A percentile compares a stretch with the other conserved stretches of the same genome.
These are phyloP conservation scores for Candida caryicola DNA, from an alignment of 805 yeast species.

Conservation along the genomic window DNA sequence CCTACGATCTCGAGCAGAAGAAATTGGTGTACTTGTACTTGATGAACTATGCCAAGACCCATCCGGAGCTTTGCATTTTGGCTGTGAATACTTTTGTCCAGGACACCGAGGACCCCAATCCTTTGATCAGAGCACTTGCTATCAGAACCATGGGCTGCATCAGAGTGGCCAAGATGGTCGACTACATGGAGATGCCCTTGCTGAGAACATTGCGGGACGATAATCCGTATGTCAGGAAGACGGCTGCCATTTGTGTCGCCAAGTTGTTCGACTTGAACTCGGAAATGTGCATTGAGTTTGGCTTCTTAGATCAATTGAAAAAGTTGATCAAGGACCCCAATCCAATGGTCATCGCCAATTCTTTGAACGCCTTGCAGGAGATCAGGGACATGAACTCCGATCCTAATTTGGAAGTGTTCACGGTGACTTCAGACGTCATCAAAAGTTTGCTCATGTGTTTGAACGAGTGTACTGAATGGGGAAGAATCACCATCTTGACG, in stretches of 20 bases:
- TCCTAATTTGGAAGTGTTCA: conserved; percentile 35
- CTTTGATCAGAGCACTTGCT: conserved; percentile 91
- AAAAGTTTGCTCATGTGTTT: conserved; percentile 74
- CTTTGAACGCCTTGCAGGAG: conserved; percentile 81
- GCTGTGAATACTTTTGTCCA: conserved; percentile 96
- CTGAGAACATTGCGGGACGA: conserved; percentile 84
- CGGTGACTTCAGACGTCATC: conserved; percentile 41
- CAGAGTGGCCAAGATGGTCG: conserved; percentile 91
- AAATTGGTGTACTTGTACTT: conserved; percentile 90
- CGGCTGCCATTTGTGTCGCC: conserved; percentile 97
- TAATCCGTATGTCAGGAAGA: conserved; percentile 94
- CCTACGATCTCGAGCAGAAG: conserved; percentile 94
- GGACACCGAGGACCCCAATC: conserved; percentile 96
- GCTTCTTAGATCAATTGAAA: conserved; percentile 69
- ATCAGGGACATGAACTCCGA: conserved; percentile 66
- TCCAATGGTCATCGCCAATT: conserved; percentile 97
- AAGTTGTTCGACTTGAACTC: conserved; percentile 86
- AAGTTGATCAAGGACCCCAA: conserved; percentile 77
- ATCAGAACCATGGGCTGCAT: conserved; percentile 99
- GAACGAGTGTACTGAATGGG: conserved; percentile 99
- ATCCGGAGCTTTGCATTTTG: conserved; percentile 91
- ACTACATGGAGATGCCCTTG: conserved; percentile 88
- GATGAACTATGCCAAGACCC: conserved; percentile 95
- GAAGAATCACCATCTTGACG: conserved; percentile 82
- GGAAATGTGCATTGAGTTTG: conserved; percentile 78